Base-by-base conservation (phyloP, 2,329 filamentous ascomycete species). In the Calonectria fujianensis region DNA sequence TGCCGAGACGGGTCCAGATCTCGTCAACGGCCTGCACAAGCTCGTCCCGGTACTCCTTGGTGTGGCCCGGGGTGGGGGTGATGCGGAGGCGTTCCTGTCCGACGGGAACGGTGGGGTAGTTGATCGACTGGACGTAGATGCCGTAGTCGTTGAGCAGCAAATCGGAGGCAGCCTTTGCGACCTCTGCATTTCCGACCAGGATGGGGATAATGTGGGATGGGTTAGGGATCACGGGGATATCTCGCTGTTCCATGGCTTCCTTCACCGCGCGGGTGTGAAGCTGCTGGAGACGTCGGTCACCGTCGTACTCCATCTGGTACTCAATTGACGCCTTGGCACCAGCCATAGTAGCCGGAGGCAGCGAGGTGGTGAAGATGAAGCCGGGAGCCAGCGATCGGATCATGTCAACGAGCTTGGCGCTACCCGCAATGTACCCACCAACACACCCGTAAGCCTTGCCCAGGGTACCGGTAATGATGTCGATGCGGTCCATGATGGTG, bases 51-150 rank as follows among this genome's bases (percentile, higher is more conserved):
- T 94, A 95, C 80, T 95, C 92, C 86, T 94, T 94, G 70, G 91
- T 92, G 85, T 99, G 97, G 54, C 97, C 97, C 0, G 97, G 97
- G 1, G 97, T 99, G 0, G 97, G 97, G 2, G 97, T 99, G 85
- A 99, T 95, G 79, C 97, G 94, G 72, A 99, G 93, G 73, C 97
- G 93, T 86, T 99, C 97, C 88, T 99, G 96, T n/a, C 97, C 97
- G 9, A 98, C 95, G 3, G 97, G 97, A 3, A 99, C 97, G 67
- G 97, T 99, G 2, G 97, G 97, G 87, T 98, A 98, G 88, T 99
- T 99, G 90, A 99, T 98, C 70, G 95, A 96, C 87, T 99, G 97
- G 32, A 99, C 97, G 84, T 99, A 99, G 83, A 99, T 98, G 75
- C 93, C 92, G 88, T 98, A 94, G 79, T 98, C 94, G 79, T 94